Evolutionary conservation across 208 protist species (phyloP).

Genomic region (Crithidia sp.): DNA sequence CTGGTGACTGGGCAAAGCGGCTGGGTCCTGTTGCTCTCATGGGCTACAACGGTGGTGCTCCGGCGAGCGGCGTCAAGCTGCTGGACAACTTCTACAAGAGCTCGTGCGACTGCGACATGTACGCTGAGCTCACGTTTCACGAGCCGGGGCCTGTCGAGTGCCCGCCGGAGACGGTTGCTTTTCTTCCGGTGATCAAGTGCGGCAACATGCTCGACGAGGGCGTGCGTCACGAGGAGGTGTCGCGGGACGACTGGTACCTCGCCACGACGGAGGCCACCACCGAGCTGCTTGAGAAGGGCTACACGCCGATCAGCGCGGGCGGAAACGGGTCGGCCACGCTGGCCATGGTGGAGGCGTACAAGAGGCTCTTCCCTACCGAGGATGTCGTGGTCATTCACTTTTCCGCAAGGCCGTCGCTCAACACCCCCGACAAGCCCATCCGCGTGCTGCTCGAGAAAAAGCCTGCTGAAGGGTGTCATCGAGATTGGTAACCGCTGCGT

Average conservation of each 20-base stretch:
- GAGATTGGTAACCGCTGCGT: conserved; percentile 81
- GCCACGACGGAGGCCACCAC: conserved; percentile 57
- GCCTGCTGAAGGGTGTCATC: conserved; percentile 77
- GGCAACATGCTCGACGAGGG: conserved; percentile 55
- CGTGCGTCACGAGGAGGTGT: neutral
- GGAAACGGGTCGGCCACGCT: conserved; percentile 76
- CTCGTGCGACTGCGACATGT: conserved; percentile 76
- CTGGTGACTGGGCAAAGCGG: conserved; percentile 70
- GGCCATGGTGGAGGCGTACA: conserved; percentile 83
- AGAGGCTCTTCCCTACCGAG: conserved; percentile 70
- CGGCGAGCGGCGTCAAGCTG: conserved; percentile 38
- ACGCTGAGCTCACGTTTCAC: conserved; percentile 79
- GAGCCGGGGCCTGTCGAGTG: conserved; percentile 74
- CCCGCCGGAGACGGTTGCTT: conserved; percentile 77
- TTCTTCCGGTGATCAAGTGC: conserved; percentile 77
- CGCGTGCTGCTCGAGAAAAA: conserved; percentile 75
- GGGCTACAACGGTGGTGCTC: conserved; percentile 49
- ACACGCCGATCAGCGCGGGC: conserved; percentile 75
- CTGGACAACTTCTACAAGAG: conserved; percentile 62
- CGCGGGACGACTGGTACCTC: conserved; percentile 74
- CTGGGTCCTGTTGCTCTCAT: conserved; percentile 80
- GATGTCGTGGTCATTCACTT: conserved; percentile 86
- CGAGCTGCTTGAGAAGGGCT: conserved; percentile 82
- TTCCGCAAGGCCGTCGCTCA: conserved; percentile 53
- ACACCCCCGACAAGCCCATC: conserved; percentile 42